Percentiles rank a stretch among this genome's conserved stretches.
Evolutionary conservation across 192 early-diverging fungal species (phyloP).

Genomic region (Podochytrium sp.): DNA sequence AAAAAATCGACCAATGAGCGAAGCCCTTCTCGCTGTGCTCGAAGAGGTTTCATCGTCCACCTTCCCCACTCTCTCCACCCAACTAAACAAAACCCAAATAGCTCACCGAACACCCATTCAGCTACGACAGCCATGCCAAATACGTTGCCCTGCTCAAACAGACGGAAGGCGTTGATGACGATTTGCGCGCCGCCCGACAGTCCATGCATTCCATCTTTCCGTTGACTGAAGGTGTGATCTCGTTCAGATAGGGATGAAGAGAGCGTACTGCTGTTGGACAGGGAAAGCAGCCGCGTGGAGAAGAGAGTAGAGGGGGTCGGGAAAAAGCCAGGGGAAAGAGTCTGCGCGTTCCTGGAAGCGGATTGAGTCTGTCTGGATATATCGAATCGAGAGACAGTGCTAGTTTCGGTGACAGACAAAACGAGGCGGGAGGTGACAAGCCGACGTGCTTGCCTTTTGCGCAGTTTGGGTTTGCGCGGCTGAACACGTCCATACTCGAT

Average conservation of each 20-base stretch:
- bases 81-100: not conserved
- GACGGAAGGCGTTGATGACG: slow-evolving; percentile 24
- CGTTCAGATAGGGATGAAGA: too few species aligned
- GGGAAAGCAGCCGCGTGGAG: too few species aligned
- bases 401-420: too few species aligned
- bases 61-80: too few species aligned
- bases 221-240: slow-evolving; percentile 59
- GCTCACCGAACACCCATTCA: slow-evolving; percentile 12
- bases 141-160: slow-evolving; percentile 5
- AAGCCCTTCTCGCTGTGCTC: not conserved
- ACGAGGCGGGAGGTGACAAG: too few species aligned
- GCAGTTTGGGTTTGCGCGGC: too few species aligned
- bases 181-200: slow-evolving; percentile 58
- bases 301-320: too few species aligned
- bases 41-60: not conserved
- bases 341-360: too few species aligned
- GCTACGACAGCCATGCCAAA: slow-evolving; percentile 7
- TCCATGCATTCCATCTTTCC: slow-evolving; percentile 64
- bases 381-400: not conserved
- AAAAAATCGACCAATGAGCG: not conserved
- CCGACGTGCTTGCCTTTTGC: too few species aligned
- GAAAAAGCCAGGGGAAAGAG: too few species aligned
- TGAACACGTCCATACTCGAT: too few species aligned
- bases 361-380: not conserved
- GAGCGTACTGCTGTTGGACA: too few species aligned